These are phyloP conservation scores for Acidomyces sp. DNA, from an alignment of 495 filamentous ascomycete species.

Conservation along the genomic window DNA sequence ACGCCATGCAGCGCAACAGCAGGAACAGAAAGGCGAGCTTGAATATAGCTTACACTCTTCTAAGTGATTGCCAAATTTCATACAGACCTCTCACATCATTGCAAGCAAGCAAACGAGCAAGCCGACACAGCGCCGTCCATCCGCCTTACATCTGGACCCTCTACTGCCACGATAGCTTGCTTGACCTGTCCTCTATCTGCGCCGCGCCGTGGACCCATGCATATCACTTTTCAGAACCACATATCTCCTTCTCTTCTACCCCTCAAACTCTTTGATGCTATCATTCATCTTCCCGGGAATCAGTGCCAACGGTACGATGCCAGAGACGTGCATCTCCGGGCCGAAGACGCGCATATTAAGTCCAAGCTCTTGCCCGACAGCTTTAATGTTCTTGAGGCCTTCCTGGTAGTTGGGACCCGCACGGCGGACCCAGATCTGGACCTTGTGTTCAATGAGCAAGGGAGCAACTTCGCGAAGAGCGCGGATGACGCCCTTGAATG, in stretches of 20 bases:
- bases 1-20: too few species aligned
- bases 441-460: conserved; percentile 85
- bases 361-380: conserved; percentile 80
- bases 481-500: conserved; percentile 99
- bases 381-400: conserved; percentile 98
- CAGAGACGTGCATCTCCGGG: conserved; percentile 81
- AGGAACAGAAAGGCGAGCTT: too few species aligned
- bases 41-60: too few species aligned
- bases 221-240: neutral
- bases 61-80: too few species aligned
- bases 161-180: conserved; percentile 3
- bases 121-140: neutral
- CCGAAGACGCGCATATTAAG: conserved; percentile 94
- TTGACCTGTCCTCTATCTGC: neutral
- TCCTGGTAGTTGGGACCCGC: conserved; percentile 99
- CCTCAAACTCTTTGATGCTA: conserved; percentile 36
- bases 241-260: neutral
- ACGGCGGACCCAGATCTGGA: conserved; percentile 98
- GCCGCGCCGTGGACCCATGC: neutral
- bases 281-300: conserved; percentile 40
- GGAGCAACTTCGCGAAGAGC: conserved; percentile 85
- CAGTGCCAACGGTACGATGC: conserved; percentile 56
- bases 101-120: neutral
- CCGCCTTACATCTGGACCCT: neutral
- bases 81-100: neutral